phyloP scores from a whole-genome alignment of 495 filamentous ascomycete genomes.

The Bombardia bombarda region DNA sequence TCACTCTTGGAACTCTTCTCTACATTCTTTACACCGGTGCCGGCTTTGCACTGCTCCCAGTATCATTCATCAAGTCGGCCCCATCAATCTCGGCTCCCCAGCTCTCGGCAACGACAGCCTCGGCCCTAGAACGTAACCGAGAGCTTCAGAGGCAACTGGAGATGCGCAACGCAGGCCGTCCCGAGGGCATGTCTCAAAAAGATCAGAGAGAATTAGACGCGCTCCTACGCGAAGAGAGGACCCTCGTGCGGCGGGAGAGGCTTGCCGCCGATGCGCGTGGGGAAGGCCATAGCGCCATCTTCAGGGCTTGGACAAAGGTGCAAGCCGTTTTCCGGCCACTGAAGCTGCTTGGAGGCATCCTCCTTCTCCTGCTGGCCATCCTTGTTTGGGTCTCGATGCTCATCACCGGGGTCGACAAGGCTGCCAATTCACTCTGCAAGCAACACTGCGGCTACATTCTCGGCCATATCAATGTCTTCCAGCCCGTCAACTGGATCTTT shows the following conservation, averaged over 20 bases:
- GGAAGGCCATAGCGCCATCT: conserved; percentile 60
- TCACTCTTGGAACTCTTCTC: conserved; percentile 73
- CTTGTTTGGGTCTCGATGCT: conserved; percentile 87
- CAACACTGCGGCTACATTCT: conserved; percentile 87
- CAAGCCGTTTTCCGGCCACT: conserved; percentile 72
- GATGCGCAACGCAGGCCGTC: conserved; percentile 69
- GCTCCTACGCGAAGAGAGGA: conserved; percentile 82
- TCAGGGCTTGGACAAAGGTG: conserved; percentile 66
- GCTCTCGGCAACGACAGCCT: conserved; percentile 63
- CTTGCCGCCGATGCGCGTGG: conserved; percentile 73
- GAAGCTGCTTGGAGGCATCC: conserved; percentile 75
- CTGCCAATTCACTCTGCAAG: conserved; percentile 88
- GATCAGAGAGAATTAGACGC: conserved; percentile 84
- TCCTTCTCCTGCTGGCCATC: conserved; percentile 62
- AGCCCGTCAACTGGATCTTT: conserved; percentile 88
- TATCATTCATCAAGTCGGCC: conserved; percentile 83
- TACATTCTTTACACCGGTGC: conserved; percentile 84
- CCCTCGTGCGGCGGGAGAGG: conserved; percentile 80
- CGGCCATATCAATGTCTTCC: conserved; percentile 85
- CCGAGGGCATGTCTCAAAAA: conserved; percentile 67
- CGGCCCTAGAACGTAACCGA: conserved; percentile 74
- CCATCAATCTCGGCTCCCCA: conserved; percentile 72
- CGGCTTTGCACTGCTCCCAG: conserved; percentile 81
- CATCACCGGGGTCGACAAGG: conserved; percentile 91
- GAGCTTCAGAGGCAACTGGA: conserved; percentile 90